A percentile compares a stretch with the other conserved stretches of the same genome.
Conservation (phyloP, 441 rosid species). For the Biscutella laevigata region DNA sequence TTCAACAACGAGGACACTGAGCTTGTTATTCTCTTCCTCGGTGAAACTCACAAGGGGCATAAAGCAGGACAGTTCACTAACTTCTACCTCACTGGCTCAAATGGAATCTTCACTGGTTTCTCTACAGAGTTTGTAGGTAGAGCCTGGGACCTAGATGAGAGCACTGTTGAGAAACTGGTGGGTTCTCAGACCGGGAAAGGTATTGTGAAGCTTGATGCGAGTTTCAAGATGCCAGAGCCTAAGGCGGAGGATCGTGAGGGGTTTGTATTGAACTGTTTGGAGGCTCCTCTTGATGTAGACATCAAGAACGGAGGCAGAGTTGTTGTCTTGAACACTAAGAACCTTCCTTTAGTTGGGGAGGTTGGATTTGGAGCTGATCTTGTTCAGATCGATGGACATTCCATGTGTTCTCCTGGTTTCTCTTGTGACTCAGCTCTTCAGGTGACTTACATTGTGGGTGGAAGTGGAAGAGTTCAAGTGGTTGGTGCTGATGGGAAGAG, state of each 20-base stretch:
- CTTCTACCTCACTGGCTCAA: constrained; percentile 60
- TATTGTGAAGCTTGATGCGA: constrained; percentile 51
- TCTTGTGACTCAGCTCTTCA: constrained; percentile 89
- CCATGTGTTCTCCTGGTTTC: constrained; percentile 92
- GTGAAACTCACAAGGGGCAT: constrained; percentile 68
- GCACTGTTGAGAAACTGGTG: constrained; percentile 37
- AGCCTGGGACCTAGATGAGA: constrained; percentile 54
- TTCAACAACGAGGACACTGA: constrained; percentile 57
- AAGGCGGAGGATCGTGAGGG: constrained; percentile 44
- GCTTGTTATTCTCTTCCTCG: constrained; percentile 61
- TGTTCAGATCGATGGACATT: constrained; percentile 53
- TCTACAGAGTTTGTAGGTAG: constrained; percentile 58
- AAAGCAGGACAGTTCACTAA: constrained; percentile 68
- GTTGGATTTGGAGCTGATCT: constrained; percentile 90
- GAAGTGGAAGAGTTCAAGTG: constrained; percentile 75
- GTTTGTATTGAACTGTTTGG: constrained; percentile 62
- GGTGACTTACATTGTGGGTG: constrained; percentile 69
- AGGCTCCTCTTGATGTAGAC: constrained; percentile 74
- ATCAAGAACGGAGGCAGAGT: constrained; percentile 70
- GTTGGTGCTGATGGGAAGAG: constrained; percentile 67
- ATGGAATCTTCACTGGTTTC: constrained; percentile 73
- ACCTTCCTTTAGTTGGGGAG: constrained; percentile 69
- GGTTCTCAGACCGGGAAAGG: constrained; percentile 45
- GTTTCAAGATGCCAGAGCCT: constrained; percentile 52
- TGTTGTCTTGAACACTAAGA: constrained; percentile 70